Conservation (phyloP, 495 filamentous ascomycete genomes). For the Penicillium riverlandense region DNA sequence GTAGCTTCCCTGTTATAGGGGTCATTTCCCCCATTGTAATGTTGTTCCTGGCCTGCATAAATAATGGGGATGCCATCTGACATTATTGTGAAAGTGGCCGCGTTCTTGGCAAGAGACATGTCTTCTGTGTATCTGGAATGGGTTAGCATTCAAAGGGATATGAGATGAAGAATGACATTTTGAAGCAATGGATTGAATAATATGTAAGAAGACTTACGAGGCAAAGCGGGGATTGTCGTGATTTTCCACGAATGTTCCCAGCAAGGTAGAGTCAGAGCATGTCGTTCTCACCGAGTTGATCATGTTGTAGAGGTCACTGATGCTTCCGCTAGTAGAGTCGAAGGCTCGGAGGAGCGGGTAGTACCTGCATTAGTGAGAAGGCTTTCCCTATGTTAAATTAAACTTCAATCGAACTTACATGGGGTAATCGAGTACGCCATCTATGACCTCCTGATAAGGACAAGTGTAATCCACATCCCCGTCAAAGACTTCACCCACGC, state of each 20-base stretch:
- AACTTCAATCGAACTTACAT: slow-evolving; percentile 9
- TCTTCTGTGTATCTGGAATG: slow-evolving; percentile 39
- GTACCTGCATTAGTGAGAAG: slow-evolving; percentile 16
- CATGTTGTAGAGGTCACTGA: slow-evolving; percentile 52
- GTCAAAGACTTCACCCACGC: slow-evolving; percentile 61
- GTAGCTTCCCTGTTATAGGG: slow-evolving; percentile 69
- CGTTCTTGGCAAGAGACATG: slow-evolving; percentile 55
- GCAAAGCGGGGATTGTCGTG: slow-evolving; percentile 69
- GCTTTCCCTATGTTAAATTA: too few relatives aligned
- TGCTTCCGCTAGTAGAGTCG: slow-evolving; percentile 49
- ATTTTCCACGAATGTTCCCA: slow-evolving; percentile 74
- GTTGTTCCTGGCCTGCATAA: slow-evolving; percentile 71
- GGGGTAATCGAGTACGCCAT: slow-evolving; percentile 63
- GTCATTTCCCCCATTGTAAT: slow-evolving; percentile 54
- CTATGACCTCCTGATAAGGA: slow-evolving; percentile 53
- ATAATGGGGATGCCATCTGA: slow-evolving; percentile 60
- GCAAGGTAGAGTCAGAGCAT: slow-evolving; percentile 55
- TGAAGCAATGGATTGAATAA: too few relatives aligned
- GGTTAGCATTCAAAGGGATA: too few relatives aligned
- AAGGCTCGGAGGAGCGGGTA: slow-evolving; percentile 59
- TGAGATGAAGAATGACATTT: too few relatives aligned
- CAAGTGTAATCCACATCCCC: slow-evolving; percentile 55
- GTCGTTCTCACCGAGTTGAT: slow-evolving; percentile 45
- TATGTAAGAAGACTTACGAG: slow-evolving; percentile 22
- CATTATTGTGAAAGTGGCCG: slow-evolving; percentile 64